A percentile compares a stretch with the other conserved stretches of the same genome.
Conservation (phyloP, 2,329 filamentous ascomycete species). For the Exserohilum turcica region DNA sequence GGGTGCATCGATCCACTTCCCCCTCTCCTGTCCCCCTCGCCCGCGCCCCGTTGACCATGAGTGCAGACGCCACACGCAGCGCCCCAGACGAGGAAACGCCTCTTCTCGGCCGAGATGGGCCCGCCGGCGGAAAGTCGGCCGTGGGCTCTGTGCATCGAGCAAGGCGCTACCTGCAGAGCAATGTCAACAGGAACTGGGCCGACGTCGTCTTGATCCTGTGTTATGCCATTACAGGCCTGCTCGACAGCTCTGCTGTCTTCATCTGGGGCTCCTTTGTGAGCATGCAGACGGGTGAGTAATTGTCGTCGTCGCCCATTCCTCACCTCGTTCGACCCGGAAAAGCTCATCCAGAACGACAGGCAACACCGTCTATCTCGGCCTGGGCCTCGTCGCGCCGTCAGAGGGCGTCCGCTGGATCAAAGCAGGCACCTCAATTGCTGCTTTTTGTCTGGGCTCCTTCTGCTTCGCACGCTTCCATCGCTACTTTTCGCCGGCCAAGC, state of each 20-base stretch:
- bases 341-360: constrained; percentile 40
- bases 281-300: constrained; percentile 74
- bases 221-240: constrained; percentile 76
- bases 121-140: constrained; percentile 29
- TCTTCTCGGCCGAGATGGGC: constrained; percentile 33
- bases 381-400: constrained; percentile 67
- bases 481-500: constrained; percentile 62
- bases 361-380: constrained; percentile 79
- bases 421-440: constrained; percentile 70
- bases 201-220: constrained; percentile 73
- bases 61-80: constrained; percentile 16
- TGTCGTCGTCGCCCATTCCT: not conserved
- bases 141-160: constrained; percentile 17
- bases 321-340: not conserved
- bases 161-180: constrained; percentile 46
- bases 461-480: constrained; percentile 73
- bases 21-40: too few relatives aligned
- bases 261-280: constrained; percentile 82
- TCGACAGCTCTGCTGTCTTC: constrained; percentile 76
- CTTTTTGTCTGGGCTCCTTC: constrained; percentile 74
- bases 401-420: constrained; percentile 68
- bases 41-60: too few relatives aligned
- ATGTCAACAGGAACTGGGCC: constrained; percentile 66
- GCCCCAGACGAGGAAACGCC: constrained; percentile 40
- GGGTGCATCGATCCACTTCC: constrained; percentile 14